Evolutionary conservation across 2,329 filamentous ascomycete species (phyloP).

Genomic region (Grosmannia penicillata): DNA sequence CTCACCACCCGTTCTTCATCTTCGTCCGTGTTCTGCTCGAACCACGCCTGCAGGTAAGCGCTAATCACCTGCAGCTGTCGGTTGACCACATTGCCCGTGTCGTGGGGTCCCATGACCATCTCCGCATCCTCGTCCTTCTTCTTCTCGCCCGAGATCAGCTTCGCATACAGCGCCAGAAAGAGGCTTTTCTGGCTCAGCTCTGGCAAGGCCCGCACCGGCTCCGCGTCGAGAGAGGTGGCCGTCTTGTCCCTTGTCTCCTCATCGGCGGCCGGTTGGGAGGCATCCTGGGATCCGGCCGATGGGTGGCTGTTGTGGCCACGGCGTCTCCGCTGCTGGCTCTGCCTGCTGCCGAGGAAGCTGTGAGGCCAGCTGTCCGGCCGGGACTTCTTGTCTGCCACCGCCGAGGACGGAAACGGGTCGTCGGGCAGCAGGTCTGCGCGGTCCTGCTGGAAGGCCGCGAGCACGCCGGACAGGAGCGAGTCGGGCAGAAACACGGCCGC

Average conservation of each 20-base stretch:
- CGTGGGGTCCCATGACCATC: slow-evolving; percentile 89
- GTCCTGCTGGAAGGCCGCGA: slow-evolving; percentile 32
- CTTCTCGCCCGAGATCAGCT: slow-evolving; percentile 88
- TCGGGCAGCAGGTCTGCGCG: slow-evolving; percentile 11
- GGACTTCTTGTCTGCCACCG: slow-evolving; percentile 5
- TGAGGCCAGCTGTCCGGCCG: neutral
- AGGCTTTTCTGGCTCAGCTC: slow-evolving; percentile 76
- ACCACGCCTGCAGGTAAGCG: slow-evolving; percentile 67
- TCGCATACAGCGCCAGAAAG: slow-evolving; percentile 84
- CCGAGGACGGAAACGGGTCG: slow-evolving; percentile 10
- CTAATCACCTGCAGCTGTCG: slow-evolving; percentile 68
- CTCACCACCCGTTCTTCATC: slow-evolving; percentile 46
- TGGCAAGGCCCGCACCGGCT: slow-evolving; percentile 23
- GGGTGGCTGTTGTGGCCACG: neutral
- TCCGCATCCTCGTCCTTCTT: slow-evolving; percentile 92
- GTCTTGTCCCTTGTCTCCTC: neutral
- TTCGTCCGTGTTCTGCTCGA: slow-evolving; percentile 46
- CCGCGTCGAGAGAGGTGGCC: slow-evolving; percentile 5
- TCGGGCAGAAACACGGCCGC: slow-evolving; percentile 79
- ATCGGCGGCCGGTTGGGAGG: neutral
- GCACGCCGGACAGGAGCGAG: slow-evolving; percentile 53
- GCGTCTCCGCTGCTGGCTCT: neutral
- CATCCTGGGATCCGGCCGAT: neutral
- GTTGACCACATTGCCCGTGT: slow-evolving; percentile 72
- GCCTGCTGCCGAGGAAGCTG: neutral